Evolutionary conservation across 225 moss, liverwort and hornwort genomes (phyloP).

Genomic region (Straminergon stramineum): DNA sequence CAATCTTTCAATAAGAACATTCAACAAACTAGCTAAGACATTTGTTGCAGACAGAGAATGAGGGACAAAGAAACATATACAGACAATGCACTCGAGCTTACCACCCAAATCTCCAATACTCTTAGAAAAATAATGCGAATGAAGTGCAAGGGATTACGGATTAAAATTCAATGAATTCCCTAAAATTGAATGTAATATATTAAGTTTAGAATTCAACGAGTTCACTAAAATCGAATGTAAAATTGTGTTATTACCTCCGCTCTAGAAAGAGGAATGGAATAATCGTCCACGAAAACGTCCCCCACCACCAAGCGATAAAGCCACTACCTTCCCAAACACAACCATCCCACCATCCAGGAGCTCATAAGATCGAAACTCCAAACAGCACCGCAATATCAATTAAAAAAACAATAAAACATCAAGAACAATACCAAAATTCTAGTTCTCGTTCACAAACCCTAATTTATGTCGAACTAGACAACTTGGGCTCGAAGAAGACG

Average conservation of each 20-base stretch:
- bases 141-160: neutral
- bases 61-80: neutral
- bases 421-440: neutral
- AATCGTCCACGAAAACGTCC: constrained; percentile 66
- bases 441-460: neutral
- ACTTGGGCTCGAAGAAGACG: constrained; percentile 88
- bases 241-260: constrained; percentile 44
- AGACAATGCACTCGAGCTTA: neutral
- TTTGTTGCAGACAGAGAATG: neutral
- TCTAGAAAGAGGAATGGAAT: constrained; percentile 54
- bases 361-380: neutral
- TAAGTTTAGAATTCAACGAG: neutral
- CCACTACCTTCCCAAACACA: constrained; percentile 46
- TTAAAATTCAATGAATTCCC: neutral
- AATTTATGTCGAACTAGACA: neutral
- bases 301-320: constrained; percentile 75
- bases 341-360: neutral
- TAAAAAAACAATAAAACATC: neutral
- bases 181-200: too few species aligned
- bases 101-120: neutral
- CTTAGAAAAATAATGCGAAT: neutral
- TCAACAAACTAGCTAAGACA: neutral
- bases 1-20: neutral
- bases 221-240: neutral
- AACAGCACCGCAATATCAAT: neutral